Conservation (phyloP, 805 yeast genomes). For the Schwanniomyces yamadae region DNA sequence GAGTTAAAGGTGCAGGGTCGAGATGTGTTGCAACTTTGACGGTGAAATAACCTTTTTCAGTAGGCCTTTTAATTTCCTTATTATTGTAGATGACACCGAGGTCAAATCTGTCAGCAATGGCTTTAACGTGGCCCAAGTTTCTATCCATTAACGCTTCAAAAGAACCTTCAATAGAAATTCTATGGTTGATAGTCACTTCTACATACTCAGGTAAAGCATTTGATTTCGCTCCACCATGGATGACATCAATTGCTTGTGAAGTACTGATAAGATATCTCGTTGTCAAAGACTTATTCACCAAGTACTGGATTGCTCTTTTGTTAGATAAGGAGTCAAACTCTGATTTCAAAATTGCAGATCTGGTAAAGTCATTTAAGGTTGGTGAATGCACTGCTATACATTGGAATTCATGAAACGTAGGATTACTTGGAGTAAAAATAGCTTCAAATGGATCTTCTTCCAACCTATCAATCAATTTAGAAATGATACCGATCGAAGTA, state of each 20-base stretch:
- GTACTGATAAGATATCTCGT: constrained; percentile 50
- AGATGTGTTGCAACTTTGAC: constrained; percentile 24
- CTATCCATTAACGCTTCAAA: constrained; percentile 42
- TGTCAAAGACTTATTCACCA: constrained; percentile 15
- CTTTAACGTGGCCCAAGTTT: constrained; percentile 32
- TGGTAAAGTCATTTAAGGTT: constrained; percentile 21
- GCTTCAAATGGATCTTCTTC: constrained; percentile 20
- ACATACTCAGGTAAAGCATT: constrained; percentile 75
- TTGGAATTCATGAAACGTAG: constrained; percentile 25
- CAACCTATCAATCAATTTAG: constrained; percentile 17
- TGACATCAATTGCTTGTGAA: constrained; percentile 65
- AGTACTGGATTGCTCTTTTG: constrained; percentile 28
- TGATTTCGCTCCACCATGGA: constrained; percentile 71
- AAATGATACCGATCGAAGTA: constrained; percentile 28
- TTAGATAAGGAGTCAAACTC: constrained; percentile 34
- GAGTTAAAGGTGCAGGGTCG: constrained; percentile 57
- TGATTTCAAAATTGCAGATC: constrained; percentile 33
- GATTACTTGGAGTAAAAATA: constrained; percentile 22
- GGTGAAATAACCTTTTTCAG: constrained; percentile 43
- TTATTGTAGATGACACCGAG: constrained; percentile 46
- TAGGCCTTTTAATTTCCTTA: constrained; percentile 15
- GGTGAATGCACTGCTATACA: constrained; percentile 27
- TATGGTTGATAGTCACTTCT: constrained; percentile 55
- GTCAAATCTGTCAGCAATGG: constrained; percentile 46
- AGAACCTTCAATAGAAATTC: constrained; percentile 59